Conservation (phyloP, 1,139 yeast species). For the Torulaspora globosa region DNA sequence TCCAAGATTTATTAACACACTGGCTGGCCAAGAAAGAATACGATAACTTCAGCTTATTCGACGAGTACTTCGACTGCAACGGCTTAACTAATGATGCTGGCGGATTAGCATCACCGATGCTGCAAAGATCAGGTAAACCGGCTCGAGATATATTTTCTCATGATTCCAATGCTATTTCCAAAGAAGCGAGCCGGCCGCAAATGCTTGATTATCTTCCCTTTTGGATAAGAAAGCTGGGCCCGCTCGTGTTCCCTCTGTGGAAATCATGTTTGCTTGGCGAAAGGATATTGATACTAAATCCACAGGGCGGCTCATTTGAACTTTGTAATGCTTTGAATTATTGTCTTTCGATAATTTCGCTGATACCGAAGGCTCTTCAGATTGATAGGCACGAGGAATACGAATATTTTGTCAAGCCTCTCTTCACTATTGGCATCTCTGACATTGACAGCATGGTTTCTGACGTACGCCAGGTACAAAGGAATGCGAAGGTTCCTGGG, state of each 20-base stretch:
- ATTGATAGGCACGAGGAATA: constrained; percentile 26
- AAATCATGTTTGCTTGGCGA: constrained; percentile 62
- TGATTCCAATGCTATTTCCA: constrained; percentile 1
- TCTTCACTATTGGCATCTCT: constrained; percentile 59
- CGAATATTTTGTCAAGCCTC: constrained; percentile 42
- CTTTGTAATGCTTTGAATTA: constrained; percentile 46
- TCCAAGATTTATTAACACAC: constrained; percentile 43
- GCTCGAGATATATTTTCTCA: constrained; percentile 9
- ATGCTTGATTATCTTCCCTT: constrained; percentile 28
- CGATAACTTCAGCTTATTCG: constrained; percentile 30
- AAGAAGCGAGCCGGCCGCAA: constrained; percentile 15
- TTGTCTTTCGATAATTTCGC: constrained; percentile 46
- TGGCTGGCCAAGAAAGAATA: constrained; percentile 28
- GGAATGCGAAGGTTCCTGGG: constrained; percentile 32
- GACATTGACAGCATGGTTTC: constrained; percentile 23
- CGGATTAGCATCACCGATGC: constrained; percentile 21
- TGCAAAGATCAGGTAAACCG: constrained; percentile 15
- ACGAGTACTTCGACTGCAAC: constrained; percentile 35
- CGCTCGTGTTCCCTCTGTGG: constrained; percentile 67
- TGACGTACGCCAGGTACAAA: constrained; percentile 18
- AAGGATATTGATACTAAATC: constrained; percentile 55
- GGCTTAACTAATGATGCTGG: constrained; percentile 18
- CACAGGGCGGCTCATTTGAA: constrained; percentile 39
- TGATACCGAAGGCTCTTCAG: constrained; percentile 40
- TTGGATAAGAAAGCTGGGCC: constrained; percentile 51